These are phyloP conservation scores for Penicillium verhagenii DNA, from an alignment of 495 filamentous ascomycete species.

Conservation along the genomic window DNA sequence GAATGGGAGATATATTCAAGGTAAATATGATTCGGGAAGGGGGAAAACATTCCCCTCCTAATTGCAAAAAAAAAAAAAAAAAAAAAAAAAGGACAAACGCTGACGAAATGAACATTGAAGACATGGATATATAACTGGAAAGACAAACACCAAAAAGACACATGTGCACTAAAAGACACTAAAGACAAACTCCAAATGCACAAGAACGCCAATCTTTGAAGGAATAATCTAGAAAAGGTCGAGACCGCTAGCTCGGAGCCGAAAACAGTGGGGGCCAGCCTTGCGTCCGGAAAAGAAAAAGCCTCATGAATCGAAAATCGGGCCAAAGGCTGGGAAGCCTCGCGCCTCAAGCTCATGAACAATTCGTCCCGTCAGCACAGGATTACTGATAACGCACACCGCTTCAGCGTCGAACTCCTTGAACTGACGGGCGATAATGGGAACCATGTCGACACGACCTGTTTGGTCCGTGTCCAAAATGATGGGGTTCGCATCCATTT, in stretches of 20 bases:
- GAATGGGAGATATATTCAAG: neutral
- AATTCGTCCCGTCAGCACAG: conserved; percentile 65
- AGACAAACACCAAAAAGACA: too few relatives aligned
- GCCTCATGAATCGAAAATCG: conserved; percentile 75
- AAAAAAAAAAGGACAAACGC: neutral
- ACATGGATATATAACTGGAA: neutral
- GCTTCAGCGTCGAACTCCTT: conserved; percentile 61
- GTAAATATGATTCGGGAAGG: neutral
- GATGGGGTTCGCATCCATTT: conserved; percentile 51
- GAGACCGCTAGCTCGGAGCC: neutral
- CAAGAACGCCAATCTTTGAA: neutral
- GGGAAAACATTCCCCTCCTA: neutral
- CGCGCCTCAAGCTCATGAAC: conserved; percentile 71
- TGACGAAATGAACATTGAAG: neutral
- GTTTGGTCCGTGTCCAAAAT: conserved; percentile 47
- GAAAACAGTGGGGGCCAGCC: neutral
- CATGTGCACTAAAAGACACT: too few relatives aligned
- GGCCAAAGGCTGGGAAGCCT: conserved; percentile 70
- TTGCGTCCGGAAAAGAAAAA: neutral
- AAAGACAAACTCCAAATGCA: neutral
- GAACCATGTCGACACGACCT: conserved; percentile 50
- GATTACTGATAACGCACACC: conserved; percentile 72
- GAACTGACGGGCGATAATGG: conserved; percentile 54
- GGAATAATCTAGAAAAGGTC: neutral
- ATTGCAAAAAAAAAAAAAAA: conserved; percentile 5